Evolutionary conservation across 2,329 filamentous ascomycete species (phyloP).

Genomic region (Waltergamsia citrina): DNA sequence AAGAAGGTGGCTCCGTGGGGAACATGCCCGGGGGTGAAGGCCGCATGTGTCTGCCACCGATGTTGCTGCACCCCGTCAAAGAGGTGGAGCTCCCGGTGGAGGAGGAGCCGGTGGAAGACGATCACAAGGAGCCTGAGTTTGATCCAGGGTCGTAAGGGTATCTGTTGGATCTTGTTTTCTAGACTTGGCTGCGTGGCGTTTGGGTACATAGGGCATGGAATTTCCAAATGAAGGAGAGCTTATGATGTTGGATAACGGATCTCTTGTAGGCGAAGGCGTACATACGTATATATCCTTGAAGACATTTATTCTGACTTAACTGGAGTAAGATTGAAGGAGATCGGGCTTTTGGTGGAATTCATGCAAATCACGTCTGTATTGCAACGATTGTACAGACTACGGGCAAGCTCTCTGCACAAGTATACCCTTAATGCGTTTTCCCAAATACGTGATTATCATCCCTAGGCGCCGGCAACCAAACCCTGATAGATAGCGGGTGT

Average conservation of each 20-base stretch:
- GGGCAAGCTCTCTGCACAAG: too few species aligned
- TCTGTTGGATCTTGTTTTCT: background rate
- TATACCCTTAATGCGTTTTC: background rate
- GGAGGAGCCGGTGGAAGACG: constrained; percentile 34
- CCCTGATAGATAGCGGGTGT: background rate
- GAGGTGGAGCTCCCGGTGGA: constrained; percentile 58
- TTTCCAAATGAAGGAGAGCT: background rate
- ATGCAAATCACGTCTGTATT: background rate
- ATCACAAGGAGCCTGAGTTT: constrained; percentile 20
- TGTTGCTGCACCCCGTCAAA: constrained; percentile 86
- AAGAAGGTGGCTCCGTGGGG: constrained; percentile 36
- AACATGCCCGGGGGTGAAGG: constrained; percentile 62
- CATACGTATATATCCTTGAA: background rate
- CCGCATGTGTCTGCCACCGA: constrained; percentile 83
- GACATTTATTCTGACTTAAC: too few species aligned
- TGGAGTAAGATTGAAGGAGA: too few species aligned
- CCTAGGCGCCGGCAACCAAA: background rate
- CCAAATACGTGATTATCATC: background rate
- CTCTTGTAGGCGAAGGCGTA: background rate
- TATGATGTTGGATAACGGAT: background rate
- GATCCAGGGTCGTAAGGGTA: constrained; percentile 29
- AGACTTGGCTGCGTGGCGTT: background rate
- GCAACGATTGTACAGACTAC: too few species aligned
- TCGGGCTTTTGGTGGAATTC: too few species aligned
- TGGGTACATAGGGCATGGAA: background rate